Percentiles rank a stretch among this genome's conserved stretches.
phyloP scores from a whole-genome alignment of 2,329 filamentous ascomycete genomes.

The Fusarium penzigii region DNA sequence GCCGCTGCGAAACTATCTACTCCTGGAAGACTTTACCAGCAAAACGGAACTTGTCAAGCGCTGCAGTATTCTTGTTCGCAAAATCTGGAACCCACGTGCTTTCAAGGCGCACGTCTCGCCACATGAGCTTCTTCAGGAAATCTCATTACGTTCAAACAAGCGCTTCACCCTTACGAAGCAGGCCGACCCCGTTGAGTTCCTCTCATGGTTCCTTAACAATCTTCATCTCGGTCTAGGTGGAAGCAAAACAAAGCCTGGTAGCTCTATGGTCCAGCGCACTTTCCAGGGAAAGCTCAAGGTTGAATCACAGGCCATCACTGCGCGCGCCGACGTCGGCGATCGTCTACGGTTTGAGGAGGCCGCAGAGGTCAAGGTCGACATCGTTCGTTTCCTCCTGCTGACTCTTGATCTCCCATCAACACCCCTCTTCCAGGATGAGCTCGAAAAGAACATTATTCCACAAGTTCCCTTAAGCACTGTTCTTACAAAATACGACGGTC shows the following conservation, averaged over 20 bases:
- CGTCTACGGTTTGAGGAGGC: slow-evolving; percentile 92
- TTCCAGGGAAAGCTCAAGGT: slow-evolving; percentile 93
- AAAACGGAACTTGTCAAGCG: slow-evolving; percentile 80
- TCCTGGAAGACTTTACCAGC: slow-evolving; percentile 77
- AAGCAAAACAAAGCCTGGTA: slow-evolving; percentile 80
- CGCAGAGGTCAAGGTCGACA: slow-evolving; percentile 74
- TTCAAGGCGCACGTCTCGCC: slow-evolving; percentile 97
- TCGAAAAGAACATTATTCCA: slow-evolving; percentile 95
- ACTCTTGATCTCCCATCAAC: slow-evolving; percentile 90
- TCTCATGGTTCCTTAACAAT: slow-evolving; percentile 97
- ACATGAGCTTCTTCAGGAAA: slow-evolving; percentile 94
- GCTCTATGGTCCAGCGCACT: slow-evolving; percentile 84
- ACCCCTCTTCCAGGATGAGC: slow-evolving; percentile 92
- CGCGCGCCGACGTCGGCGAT: slow-evolving; percentile 83
- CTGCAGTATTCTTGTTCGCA: slow-evolving; percentile 86
- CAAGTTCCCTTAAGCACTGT: slow-evolving; percentile 82
- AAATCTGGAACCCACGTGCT: slow-evolving; percentile 96
- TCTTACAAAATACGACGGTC: slow-evolving; percentile 89
- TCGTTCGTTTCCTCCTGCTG: slow-evolving; percentile 82
- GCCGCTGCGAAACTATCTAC: slow-evolving; percentile 87
- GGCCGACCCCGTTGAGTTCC: slow-evolving; percentile 93
- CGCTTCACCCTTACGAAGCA: slow-evolving; percentile 88
- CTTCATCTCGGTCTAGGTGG: slow-evolving; percentile 90
- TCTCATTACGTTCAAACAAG: slow-evolving; percentile 86
- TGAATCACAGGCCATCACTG: slow-evolving; percentile 91